These are phyloP conservation scores for Candida tallmaniae DNA, from an alignment of 805 yeast genomes.

Conservation along the genomic window DNA sequence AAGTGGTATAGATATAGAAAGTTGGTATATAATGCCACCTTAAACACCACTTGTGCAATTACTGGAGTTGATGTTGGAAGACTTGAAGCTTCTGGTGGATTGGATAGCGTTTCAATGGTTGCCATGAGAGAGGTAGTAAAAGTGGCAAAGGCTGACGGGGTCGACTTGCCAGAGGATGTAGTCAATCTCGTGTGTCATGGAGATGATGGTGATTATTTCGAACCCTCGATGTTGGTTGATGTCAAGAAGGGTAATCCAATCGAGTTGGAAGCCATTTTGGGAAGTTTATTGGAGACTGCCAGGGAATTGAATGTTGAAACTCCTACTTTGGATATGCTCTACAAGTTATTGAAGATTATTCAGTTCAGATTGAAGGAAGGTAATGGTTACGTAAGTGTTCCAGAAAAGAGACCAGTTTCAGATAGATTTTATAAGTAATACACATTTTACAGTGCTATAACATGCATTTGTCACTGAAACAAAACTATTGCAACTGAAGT, in stretches of 20 bases:
- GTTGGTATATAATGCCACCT: slow-evolving; percentile 63
- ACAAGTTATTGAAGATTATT: slow-evolving; percentile 52
- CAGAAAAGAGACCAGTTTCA: slow-evolving; percentile 10
- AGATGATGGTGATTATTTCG: slow-evolving; percentile 37
- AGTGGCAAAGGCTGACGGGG: slow-evolving; percentile 68
- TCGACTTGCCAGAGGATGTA: slow-evolving; percentile 45
- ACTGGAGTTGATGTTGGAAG: slow-evolving; percentile 27
- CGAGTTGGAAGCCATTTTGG: slow-evolving; percentile 36
- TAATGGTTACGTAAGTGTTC: slow-evolving; percentile 29
- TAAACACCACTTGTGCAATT: slow-evolving; percentile 48
- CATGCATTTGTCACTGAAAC: too few relatives aligned
- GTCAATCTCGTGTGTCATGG: slow-evolving; percentile 49
- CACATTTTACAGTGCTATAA: too few relatives aligned
- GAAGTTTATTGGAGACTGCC: slow-evolving; percentile 36
- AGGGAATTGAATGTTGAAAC: slow-evolving; percentile 37
- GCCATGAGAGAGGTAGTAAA: slow-evolving; percentile 66
- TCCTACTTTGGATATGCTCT: slow-evolving; percentile 56
- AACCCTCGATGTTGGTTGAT: slow-evolving; percentile 40
- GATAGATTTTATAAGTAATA: slow-evolving; percentile 6
- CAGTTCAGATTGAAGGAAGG: slow-evolving; percentile 61
- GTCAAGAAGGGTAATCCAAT: slow-evolving; percentile 30
- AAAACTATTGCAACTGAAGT: too few relatives aligned
- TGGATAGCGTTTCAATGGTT: slow-evolving; percentile 37
- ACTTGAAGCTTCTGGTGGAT: slow-evolving; percentile 29
- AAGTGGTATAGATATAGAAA: slow-evolving; percentile 52